Percentiles rank a stretch among this genome's conserved stretches.
These are phyloP conservation scores for Suhomyces bribrorum DNA, from an alignment of 1,139 yeast genomes.

Conservation along the genomic window DNA sequence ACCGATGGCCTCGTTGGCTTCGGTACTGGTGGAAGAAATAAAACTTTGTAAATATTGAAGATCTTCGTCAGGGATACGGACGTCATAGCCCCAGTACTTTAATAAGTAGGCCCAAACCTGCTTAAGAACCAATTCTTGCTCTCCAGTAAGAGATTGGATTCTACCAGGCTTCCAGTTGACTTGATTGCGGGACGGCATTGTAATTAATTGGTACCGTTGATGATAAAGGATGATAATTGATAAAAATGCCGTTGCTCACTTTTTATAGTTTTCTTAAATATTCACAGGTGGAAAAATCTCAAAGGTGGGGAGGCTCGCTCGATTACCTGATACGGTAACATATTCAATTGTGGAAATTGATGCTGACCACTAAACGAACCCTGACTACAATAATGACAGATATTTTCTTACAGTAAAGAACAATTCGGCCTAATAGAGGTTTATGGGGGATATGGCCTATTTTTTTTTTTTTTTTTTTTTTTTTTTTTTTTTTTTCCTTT, in stretches of 20 bases:
- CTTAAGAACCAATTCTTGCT: constrained; percentile 68
- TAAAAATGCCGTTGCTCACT: not conserved
- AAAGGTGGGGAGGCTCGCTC: not conserved
- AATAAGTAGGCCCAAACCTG: constrained; percentile 74
- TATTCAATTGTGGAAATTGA: not conserved
- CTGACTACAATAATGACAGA: not conserved
- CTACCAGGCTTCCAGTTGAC: constrained; percentile 50
- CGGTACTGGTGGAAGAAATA: constrained; percentile 32
- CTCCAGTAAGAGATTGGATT: constrained; percentile 56
- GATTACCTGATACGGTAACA: constrained; percentile 1
- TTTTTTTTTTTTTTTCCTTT: too few species aligned
- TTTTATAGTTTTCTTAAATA: constrained; percentile 4
- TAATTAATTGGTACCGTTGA: not conserved
- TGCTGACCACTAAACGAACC: not conserved
- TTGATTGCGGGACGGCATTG: constrained; percentile 16
- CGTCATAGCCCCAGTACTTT: constrained; percentile 60
- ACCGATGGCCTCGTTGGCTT: constrained; percentile 4
- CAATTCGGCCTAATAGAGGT: too few species aligned
- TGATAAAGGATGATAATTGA: too few species aligned
- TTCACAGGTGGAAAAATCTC: constrained; percentile 6
- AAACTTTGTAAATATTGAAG: constrained; percentile 34
- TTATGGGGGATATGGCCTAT: too few species aligned
- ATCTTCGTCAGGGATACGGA: constrained; percentile 42
- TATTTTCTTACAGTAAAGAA: too few species aligned
- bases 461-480: too few species aligned